Conservation (phyloP, 192 early-diverging fungal genomes). For the Diversispora epigaea region DNA sequence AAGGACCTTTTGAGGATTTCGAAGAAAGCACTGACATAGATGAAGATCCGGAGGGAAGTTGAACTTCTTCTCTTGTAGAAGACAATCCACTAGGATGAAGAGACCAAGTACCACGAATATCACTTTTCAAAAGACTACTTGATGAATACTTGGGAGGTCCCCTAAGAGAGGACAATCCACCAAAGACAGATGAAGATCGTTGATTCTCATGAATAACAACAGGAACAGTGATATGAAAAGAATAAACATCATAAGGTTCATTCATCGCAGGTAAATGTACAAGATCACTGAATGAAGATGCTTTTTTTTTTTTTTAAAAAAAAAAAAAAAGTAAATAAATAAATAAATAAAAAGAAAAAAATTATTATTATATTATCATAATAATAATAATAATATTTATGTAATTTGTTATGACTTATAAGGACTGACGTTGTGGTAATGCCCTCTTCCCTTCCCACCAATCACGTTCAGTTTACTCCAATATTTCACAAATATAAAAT, state of each 20-base stretch:
- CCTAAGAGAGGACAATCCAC: slow-evolving; percentile 38
- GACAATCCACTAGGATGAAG: slow-evolving; percentile 52
- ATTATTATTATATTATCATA: too few species aligned
- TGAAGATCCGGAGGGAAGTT: slow-evolving; percentile 44
- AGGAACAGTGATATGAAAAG: slow-evolving; percentile 57
- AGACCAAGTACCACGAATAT: slow-evolving; percentile 65
- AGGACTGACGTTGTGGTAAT: slow-evolving; percentile 18
- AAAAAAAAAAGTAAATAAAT: neutral
- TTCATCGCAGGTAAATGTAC: slow-evolving; percentile 34
- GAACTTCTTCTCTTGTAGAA: slow-evolving; percentile 51
- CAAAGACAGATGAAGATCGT: slow-evolving; percentile 52
- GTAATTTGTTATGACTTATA: neutral
- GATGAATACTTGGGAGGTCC: slow-evolving; percentile 54
- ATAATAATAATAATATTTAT: too few species aligned
- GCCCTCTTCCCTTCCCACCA: slow-evolving; percentile 44
- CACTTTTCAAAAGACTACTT: slow-evolving; percentile 46
- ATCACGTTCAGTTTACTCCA: slow-evolving; percentile 57
- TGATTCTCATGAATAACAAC: slow-evolving; percentile 71
- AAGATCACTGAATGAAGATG: neutral
- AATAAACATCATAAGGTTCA: slow-evolving; percentile 45
- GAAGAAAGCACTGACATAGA: slow-evolving; percentile 24
- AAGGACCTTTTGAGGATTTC: slow-evolving; percentile 38
- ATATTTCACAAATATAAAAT: slow-evolving; percentile 63
- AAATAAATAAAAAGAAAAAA: neutral
- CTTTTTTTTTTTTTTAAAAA: too few species aligned